Evolutionary conservation across 192 early-diverging fungal species (phyloP).

Genomic region (Gorgonomyces haynaldii): DNA sequence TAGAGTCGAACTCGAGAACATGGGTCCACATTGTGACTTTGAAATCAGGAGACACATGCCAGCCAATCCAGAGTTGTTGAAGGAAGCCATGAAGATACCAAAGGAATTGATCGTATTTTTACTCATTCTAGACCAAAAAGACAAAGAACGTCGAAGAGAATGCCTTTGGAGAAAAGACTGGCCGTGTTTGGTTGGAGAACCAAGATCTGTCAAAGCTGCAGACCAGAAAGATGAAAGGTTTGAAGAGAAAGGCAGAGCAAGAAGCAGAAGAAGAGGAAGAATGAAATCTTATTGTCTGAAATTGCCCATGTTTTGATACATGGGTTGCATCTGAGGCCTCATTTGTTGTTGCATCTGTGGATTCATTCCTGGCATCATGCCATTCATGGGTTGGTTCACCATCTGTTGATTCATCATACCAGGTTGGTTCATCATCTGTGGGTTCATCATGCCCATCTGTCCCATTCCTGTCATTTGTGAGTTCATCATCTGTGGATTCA

Average conservation of each 20-base stretch:
- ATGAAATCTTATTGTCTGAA: no score
- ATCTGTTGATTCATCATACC: no score
- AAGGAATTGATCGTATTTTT: conserved; percentile 23
- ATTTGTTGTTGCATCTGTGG: conserved; percentile 2
- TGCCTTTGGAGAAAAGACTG: conserved; percentile 84
- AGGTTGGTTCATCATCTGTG: background rate
- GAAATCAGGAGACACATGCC: conserved; percentile 58
- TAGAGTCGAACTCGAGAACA: conserved; percentile 81
- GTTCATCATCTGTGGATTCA: background rate
- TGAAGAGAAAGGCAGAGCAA: conserved; percentile 52
- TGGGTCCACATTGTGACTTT: conserved; percentile 85
- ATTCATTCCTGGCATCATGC: conserved; percentile 7
- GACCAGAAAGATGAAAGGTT: conserved; percentile 96
- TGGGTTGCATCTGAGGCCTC: conserved; percentile 8
- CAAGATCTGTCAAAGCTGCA: conserved; percentile 90
- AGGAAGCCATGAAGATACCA: conserved; percentile 68
- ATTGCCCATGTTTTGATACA: no score
- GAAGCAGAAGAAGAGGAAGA: conserved; percentile 28
- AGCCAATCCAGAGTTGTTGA: conserved; percentile 72
- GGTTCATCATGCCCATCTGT: background rate
- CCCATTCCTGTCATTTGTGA: background rate
- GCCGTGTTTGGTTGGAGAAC: conserved; percentile 80
- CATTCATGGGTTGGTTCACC: no score
- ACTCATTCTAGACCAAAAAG: conserved; percentile 51
- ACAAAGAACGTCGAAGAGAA: conserved; percentile 86